Evolutionary conservation across 306 rosid species (phyloP), one percentile per base, ranked within the genome.

Genomic region (Boehmeria nivea): DNA sequence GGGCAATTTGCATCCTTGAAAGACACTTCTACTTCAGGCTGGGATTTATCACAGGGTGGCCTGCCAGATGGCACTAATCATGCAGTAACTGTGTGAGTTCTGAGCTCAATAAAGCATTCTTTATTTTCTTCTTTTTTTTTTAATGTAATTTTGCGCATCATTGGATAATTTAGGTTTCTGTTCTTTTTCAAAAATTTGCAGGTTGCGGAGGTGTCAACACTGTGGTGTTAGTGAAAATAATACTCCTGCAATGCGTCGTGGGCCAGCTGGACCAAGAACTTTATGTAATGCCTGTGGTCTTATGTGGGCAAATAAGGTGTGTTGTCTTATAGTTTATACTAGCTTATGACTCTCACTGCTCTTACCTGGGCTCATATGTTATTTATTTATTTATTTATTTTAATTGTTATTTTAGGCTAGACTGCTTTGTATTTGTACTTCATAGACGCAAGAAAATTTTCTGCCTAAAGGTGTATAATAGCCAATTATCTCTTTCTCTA

Each of bases 211-310:
- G 63, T 91, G 98, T 75, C 89, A 76, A 58, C 98, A 91, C 72
- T 91, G 98, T 71, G 95, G 96, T 56, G 82, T 91, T 58, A 37
- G 70, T 75, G 98, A 91, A 75, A 84, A 78, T 59, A 84, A 80
- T 64, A 91, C 96, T 59, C 98, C 98, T 54, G 98, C 96, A 40
- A 91, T 91, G 98, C 96, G 96, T 45, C 94, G 96, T 25, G 98
- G 98, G 28, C 98, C 98, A 54, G 87, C 89, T 72, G 98, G 98
- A 44, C 93, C 96, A 23, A 84, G 98, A 77, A 91, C 98, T 49
- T 72, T 87, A 56, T 90, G 98, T 57, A 90, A 90, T 72, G 98
- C 98, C 5, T 91, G 98, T 6, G 98, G 96, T 72, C 88, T 91
- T 68, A 91, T 87, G 98, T 91, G 98, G 98, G 98, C 96, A 23